These are phyloP conservation scores for Amanita jacksonii DNA, from an alignment of 768 basidiomycete species.

Conservation along the genomic window DNA sequence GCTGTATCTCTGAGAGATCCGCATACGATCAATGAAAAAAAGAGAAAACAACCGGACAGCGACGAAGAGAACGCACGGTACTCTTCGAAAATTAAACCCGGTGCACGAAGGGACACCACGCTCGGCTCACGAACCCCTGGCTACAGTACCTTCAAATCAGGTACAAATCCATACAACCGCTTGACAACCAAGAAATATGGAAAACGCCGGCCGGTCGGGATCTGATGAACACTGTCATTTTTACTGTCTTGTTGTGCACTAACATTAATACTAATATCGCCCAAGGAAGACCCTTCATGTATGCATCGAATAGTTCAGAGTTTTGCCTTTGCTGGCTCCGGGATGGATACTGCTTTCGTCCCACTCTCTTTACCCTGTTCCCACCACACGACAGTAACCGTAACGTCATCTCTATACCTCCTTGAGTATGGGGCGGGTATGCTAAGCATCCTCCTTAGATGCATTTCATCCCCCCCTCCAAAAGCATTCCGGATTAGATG, in stretches of 20 bases:
- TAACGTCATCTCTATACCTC: slow-evolving; percentile 75
- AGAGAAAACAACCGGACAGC: slow-evolving; percentile 17
- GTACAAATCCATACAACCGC: slow-evolving; percentile 8
- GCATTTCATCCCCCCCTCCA: slow-evolving; percentile 62
- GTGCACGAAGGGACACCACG: neutral
- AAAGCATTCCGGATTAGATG: slow-evolving; percentile 90
- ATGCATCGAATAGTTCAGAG: slow-evolving; percentile 24
- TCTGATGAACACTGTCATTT: slow-evolving; percentile 5
- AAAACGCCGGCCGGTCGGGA: slow-evolving; percentile 8
- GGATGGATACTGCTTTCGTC: slow-evolving; percentile 24
- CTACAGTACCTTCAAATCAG: slow-evolving; percentile 2
- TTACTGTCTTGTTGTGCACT: slow-evolving; percentile 5
- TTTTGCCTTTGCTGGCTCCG: slow-evolving; percentile 40
- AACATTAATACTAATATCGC: slow-evolving; percentile 8
- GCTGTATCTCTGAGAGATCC: neutral
- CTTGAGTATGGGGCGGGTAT: slow-evolving; percentile 77
- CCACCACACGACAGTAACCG: slow-evolving; percentile 83
- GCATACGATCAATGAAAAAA: neutral
- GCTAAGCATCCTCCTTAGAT: slow-evolving; percentile 56
- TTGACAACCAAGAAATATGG: slow-evolving; percentile 10
- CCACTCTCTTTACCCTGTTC: slow-evolving; percentile 49
- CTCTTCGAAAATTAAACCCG: neutral
- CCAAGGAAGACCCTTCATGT: neutral
- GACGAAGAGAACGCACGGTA: slow-evolving; percentile 13
- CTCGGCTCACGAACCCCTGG: neutral